Evolutionary conservation across 1,139 yeast genomes (phyloP), one percentile per base, ranked within the genome.

Genomic region (Lodderomyces elongisporus): DNA sequence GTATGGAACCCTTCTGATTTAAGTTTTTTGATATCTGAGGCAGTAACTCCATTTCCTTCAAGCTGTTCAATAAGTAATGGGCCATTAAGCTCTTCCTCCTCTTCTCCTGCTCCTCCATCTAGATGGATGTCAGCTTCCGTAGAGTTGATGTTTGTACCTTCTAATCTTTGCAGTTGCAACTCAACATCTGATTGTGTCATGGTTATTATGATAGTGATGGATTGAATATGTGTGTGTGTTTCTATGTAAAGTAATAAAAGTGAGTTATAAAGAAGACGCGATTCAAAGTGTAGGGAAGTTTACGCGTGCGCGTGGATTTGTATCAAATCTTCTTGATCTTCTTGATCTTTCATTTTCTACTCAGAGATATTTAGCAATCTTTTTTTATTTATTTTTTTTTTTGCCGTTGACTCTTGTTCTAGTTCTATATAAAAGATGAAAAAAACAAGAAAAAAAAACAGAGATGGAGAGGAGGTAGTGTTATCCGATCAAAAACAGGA

Each of bases 1-100:
- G 98, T 91, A 53, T 84, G 85, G 49, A 72, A 79, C 1, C 97
- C 96, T 23, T 83, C 85, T 29, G 84, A 88, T 45, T 79, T 74
- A 36, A 93, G 69, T 56, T 87, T 89, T 44, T 75, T 78, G 46
- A 91, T 70, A 56, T 93, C 99, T 17, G 78, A 71, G 4, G 77
- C 56, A 10, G 91, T 74, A 41, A 93, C 88, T 9, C 98, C 98
- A 50, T 87, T 85, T 15, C 95, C 95, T 60, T 85, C 76, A 42
- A 58, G 59, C 42, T 61, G 70, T 38, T 68, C 74, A 39, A 68
- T 66, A 35, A 62, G 59, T 35, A 68, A 55, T 2, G 74, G 74
- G 3, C 74, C 74, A 26, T 59, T 54, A 30, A 57, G 45, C 13
- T 45, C 57, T 15, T 64, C 71, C 12, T 65, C 71, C 24, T 61